Evolutionary conservation across 2,329 filamentous ascomycete genomes (phyloP).

Genomic region (Dactylella cylindrospora): DNA sequence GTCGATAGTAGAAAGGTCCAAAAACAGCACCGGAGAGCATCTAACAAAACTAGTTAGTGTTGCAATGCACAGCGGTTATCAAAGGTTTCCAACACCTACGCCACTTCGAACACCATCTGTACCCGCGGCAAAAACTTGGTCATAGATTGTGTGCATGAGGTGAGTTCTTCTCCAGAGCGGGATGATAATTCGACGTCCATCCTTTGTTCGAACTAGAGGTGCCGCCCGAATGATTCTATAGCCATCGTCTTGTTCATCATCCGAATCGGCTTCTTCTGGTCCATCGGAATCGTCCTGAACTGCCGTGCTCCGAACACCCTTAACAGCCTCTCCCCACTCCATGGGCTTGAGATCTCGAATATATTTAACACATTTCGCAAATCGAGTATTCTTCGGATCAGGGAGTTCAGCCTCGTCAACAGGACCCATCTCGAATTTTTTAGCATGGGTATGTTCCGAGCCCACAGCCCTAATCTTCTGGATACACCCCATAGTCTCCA

Average conservation of each 20-base stretch:
- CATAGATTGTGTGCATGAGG: slow-evolving; percentile 37
- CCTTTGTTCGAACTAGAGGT: background rate
- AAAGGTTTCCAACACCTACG: too few relatives aligned
- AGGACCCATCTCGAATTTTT: slow-evolving; percentile 39
- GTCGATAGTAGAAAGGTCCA: slow-evolving; percentile 39
- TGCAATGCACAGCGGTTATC: too few relatives aligned
- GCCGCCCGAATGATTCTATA: slow-evolving; percentile 30
- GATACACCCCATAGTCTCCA: slow-evolving; percentile 31
- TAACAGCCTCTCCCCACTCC: slow-evolving; percentile 34
- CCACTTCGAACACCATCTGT: slow-evolving; percentile 36
- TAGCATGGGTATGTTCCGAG: slow-evolving; percentile 26
- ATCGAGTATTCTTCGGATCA: slow-evolving; percentile 20
- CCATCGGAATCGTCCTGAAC: slow-evolving; percentile 20
- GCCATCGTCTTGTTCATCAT: slow-evolving; percentile 40
- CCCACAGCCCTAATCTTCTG: slow-evolving; percentile 36
- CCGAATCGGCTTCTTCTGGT: slow-evolving; percentile 25
- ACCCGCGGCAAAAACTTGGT: slow-evolving; percentile 29
- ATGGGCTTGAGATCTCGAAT: slow-evolving; percentile 28
- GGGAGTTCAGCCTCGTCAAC: slow-evolving; percentile 32
- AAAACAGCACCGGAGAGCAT: slow-evolving; percentile 33
- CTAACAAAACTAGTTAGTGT: slow-evolving; percentile 1
- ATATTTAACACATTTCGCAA: slow-evolving; percentile 39
- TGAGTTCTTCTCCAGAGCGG: slow-evolving; percentile 33
- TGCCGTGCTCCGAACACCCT: slow-evolving; percentile 17
- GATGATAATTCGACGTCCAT: slow-evolving; percentile 27